A percentile compares a stretch with the other conserved stretches of the same genome.
These are phyloP conservation scores for Lolium multiflorum DNA, from an alignment of 176 grass and related monocot species.

Conservation along the genomic window DNA sequence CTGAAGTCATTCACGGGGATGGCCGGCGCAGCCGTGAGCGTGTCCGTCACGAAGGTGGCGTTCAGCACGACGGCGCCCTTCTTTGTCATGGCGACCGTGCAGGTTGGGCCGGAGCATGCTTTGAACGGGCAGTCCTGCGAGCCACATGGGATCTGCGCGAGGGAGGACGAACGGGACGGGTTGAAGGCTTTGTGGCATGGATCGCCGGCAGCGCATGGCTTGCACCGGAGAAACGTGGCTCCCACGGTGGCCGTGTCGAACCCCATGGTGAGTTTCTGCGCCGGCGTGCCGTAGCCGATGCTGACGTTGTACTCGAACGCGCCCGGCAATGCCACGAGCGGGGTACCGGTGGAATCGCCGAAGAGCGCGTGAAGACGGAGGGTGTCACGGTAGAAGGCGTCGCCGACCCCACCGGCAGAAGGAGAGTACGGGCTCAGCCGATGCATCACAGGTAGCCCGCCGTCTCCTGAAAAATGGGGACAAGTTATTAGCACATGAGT, in stretches of 20 bases:
- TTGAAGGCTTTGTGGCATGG: constrained; percentile 46
- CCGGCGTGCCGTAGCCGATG: constrained; percentile 59
- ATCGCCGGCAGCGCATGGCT: constrained; percentile 33
- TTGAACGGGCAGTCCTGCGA: constrained; percentile 42
- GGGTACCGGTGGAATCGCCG: background rate
- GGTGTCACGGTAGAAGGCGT: background rate
- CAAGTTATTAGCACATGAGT: background rate
- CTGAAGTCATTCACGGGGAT: constrained; percentile 33
- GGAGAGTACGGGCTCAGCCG: constrained; percentile 29
- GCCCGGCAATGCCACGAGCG: background rate
- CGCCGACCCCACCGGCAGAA: background rate
- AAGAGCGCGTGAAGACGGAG: background rate
- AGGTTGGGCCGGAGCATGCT: constrained; percentile 23
- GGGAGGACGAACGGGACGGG: constrained; percentile 42
- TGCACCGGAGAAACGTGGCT: constrained; percentile 47
- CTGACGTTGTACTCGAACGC: constrained; percentile 49
- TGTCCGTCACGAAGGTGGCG: constrained; percentile 53
- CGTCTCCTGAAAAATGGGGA: background rate
- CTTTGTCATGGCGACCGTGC: constrained; percentile 6
- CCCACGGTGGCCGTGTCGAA: background rate
- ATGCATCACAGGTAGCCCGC: constrained; percentile 22
- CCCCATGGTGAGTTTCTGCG: constrained; percentile 34
- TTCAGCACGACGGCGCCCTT: constrained; percentile 58
- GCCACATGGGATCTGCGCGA: constrained; percentile 46
- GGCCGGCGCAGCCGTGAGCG: constrained; percentile 34